Conservation (phyloP, 108 stramenopile species). For the Nitzschia sp. region DNA sequence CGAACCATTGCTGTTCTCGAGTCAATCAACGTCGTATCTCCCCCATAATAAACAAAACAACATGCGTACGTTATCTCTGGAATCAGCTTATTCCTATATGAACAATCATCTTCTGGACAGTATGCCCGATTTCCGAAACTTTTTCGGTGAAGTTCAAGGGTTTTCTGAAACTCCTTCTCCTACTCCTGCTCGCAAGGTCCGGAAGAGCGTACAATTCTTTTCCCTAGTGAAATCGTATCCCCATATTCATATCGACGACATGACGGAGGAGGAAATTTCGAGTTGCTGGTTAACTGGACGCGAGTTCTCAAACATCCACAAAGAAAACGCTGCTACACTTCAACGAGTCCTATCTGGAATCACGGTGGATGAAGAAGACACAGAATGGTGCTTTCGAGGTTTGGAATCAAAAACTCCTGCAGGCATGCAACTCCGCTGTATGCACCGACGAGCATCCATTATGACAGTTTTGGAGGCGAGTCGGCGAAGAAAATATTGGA, state of each 20-base stretch:
- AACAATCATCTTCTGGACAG: not conserved
- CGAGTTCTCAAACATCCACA: constrained; percentile 1
- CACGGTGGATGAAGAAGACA: not conserved
- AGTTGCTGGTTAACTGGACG: not conserved
- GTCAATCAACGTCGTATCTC: too few relatives aligned
- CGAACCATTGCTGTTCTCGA: too few relatives aligned
- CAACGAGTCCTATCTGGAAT: constrained; percentile 3
- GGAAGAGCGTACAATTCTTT: not conserved
- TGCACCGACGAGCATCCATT: constrained; percentile 8
- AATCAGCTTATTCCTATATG: constrained; percentile 2
- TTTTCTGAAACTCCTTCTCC: not conserved
- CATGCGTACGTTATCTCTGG: not conserved
- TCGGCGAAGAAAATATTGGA: constrained; percentile 1
- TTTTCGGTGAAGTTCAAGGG: not conserved
- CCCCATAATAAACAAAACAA: not conserved
- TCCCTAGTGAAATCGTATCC: not conserved
- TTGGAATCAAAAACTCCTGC: constrained; percentile 1
- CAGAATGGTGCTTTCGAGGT: constrained; percentile 12
- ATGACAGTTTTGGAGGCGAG: constrained; percentile 7
- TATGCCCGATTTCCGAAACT: not conserved
- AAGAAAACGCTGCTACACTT: constrained; percentile 2
- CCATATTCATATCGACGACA: not conserved
- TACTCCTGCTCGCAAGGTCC: too few relatives aligned
- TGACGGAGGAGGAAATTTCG: not conserved
- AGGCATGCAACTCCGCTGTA: constrained; percentile 5